Evolutionary conservation across 768 basidiomycete species (phyloP).

Genomic region (Grammothele lineata): DNA sequence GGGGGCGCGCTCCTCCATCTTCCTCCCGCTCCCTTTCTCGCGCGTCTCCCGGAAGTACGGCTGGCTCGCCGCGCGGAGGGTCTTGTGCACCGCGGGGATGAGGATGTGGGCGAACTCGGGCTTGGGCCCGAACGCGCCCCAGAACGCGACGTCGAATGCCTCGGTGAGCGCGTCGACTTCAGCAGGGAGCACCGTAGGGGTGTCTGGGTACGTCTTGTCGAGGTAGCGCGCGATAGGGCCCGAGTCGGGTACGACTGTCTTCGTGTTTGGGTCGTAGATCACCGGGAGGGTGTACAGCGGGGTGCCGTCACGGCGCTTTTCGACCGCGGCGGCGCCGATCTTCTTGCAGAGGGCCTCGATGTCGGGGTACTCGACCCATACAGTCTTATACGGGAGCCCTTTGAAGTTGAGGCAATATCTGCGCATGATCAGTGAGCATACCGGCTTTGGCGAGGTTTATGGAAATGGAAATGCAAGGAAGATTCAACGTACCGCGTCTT

Average conservation of each 20-base stretch:
- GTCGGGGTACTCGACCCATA: conserved; percentile 50
- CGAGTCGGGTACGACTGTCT: conserved; percentile 21
- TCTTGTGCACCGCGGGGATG: conserved; percentile 5
- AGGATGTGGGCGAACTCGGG: conserved; percentile 2
- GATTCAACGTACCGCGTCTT: conserved; percentile 25
- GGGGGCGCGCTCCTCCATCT: conserved; percentile 34
- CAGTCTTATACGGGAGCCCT: conserved; percentile 38
- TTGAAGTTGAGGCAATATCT: conserved; percentile 37
- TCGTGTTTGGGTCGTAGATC: conserved; percentile 27
- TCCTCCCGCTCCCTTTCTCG: conserved; percentile 28
- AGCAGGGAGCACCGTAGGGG: conserved; percentile 29
- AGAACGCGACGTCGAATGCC: conserved; percentile 19
- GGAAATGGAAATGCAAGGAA: not conserved
- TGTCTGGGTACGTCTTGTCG: conserved; percentile 24
- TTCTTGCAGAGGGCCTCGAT: conserved; percentile 34
- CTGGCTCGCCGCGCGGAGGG: conserved; percentile 4
- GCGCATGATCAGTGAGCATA: not conserved
- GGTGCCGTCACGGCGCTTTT: conserved; percentile 14
- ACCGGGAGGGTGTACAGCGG: conserved; percentile 24
- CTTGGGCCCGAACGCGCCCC: not conserved
- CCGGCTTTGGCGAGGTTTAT: not conserved
- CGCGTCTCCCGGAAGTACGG: conserved; percentile 31
- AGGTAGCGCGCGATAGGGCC: conserved; percentile 24
- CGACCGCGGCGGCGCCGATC: conserved; percentile 34
- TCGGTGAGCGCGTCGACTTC: conserved; percentile 24